phyloP scores from a whole-genome alignment of 352 stramenopile genomes.

The Albugo laibachii region DNA sequence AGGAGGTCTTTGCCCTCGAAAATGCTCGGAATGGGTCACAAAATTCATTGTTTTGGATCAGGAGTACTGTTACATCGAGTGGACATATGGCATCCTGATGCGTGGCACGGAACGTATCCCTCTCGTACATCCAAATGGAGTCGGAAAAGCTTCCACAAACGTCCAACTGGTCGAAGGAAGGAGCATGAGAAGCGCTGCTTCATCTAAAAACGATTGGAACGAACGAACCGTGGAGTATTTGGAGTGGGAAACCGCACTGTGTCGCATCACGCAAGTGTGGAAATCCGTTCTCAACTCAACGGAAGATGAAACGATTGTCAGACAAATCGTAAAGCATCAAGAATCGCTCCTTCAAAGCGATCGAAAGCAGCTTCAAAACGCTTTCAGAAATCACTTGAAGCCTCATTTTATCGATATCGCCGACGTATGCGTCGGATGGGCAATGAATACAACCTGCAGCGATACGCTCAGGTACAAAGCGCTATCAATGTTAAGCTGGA shows the following conservation, averaged over 20 bases:
- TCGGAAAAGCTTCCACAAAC: background rate
- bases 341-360: slow-evolving; percentile 12
- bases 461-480: no score
- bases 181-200: background rate
- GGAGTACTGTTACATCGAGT: slow-evolving; percentile 29
- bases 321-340: slow-evolving; percentile 16
- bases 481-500: no score
- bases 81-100: slow-evolving; percentile 20
- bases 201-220: slow-evolving; percentile 8
- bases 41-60: slow-evolving; percentile 16
- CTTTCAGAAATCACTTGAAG: slow-evolving; percentile 28
- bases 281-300: slow-evolving; percentile 28
- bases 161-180: background rate
- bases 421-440: slow-evolving; percentile 46
- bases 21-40: slow-evolving; percentile 26
- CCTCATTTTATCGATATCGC: slow-evolving; percentile 49
- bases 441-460: slow-evolving; percentile 15
- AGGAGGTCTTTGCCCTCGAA: slow-evolving; percentile 17
- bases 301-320: slow-evolving; percentile 16
- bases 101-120: slow-evolving; percentile 18
- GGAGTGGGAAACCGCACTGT: slow-evolving; percentile 21
- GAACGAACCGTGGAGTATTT: slow-evolving; percentile 20
- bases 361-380: slow-evolving; percentile 8
- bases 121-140: background rate
- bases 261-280: slow-evolving; percentile 22